Evolutionary conservation across 2,329 filamentous ascomycete genomes (phyloP), one percentile per base, ranked within the genome.

Genomic region (Alternaria sp.): DNA sequence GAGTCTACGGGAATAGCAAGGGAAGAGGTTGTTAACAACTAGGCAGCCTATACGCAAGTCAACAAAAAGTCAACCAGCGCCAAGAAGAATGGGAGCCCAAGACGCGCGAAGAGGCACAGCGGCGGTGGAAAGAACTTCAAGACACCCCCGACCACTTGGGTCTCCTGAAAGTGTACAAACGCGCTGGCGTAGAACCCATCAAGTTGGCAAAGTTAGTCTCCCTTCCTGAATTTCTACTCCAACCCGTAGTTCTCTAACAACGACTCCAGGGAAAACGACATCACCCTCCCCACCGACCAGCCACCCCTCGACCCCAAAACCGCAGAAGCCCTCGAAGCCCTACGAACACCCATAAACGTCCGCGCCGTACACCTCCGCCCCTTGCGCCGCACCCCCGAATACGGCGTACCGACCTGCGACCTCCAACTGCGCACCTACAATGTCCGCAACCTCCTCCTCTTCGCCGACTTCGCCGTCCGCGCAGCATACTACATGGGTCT

Each of bases 401-500:
- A 91, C 74, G 92, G 92, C 51, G 86, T 97, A 34, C 93, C 93
- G 11, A 88, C 90, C 10, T 96, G 92, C 81, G 90, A 97, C 77
- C 88, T 99, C 33, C 95, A 99, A 77, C 82, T 99, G 48, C 92
- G 95, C 67, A 97, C 94, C 33, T 99, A 92, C 83, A 93, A 86
- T 71, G 83, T 93, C 34, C 92, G 93, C 59, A 95, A 96, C 68
- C 87, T 99, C 58, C 92, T 97, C 72, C 93, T 97, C 81, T 97
- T 96, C 76, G 85, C 90, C 78, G 95, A 99, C 80, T 98, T 99
- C 76, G 93, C 93, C 49, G 83, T 98, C 54, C 91, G 95, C 66
- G 93, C 93, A 4, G 95, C 95, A 55, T 99, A 98, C 81, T 99
- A 94, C 80, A 87, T 97, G 40, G 87, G 90, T 17, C 88, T 99